Base-by-base conservation (phyloP, 2,329 filamentous ascomycete species). In the Scedosporium dehoogii region DNA sequence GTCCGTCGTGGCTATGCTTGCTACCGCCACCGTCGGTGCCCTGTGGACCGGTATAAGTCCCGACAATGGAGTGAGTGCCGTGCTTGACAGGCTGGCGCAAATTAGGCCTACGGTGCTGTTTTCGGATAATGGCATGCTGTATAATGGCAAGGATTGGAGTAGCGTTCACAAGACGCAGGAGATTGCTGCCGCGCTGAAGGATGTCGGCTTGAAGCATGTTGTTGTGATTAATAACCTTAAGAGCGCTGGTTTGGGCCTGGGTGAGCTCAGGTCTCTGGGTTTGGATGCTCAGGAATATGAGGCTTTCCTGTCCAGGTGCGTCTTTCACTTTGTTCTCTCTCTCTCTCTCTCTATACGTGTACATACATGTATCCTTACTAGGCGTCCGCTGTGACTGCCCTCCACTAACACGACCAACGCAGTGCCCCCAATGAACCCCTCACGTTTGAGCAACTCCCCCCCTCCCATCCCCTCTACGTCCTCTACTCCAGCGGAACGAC, bases 401-500 rank as follows among this genome's bases (percentile, higher is more conserved):
- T 46, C 44, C 10, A 16, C 16, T 16, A 16, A 12, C 7, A 59
- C 58, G 27, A n/a, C 10, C 27, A 21, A 23, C 42, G 4, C 21
- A 72, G 71, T 29, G 73, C 79, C 1, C 71, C 77, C 0, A 71
- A 80, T 41, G 73, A 75, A 18, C 74, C 75, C 62, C 80, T 87
- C 55, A 74, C 71, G 23, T 97, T 97, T 72, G 84, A 85, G 68
- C 90, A 92, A 71, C 82, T 97, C 7, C 82, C 85, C 0, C 87
- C 94, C 1, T 90, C 93, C 21, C 91, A 96, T 67, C 93, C 93
- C 0, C 85, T 97, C 3, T 97, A 97, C 71, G 92, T 99, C 56
- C 82, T 97, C 41, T 99, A 96, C 75, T 96, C 90, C 1, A 93
- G 89, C 56, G 94, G 94, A 23, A 99, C 94, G 0, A 97, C 94